These are phyloP conservation scores for Ilex asprella DNA, from an alignment of 257 asterid genomes.

Conservation along the genomic window DNA sequence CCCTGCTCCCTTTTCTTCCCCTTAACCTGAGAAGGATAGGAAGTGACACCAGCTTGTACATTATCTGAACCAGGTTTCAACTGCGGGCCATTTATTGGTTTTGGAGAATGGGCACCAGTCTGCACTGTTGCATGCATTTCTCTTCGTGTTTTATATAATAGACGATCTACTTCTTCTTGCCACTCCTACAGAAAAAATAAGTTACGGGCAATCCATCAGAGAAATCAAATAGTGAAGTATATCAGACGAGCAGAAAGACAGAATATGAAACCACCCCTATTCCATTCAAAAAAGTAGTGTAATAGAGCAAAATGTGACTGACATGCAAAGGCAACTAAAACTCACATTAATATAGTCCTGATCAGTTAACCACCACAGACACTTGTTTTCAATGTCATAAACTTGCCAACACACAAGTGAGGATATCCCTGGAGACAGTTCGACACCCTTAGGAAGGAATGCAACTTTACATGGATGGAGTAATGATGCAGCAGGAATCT, in stretches of 20 bases:
- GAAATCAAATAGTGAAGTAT: too few relatives aligned
- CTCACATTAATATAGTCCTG: conserved; percentile 2
- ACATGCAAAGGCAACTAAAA: neutral
- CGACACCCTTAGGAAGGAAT: conserved; percentile 3
- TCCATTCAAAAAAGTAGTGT: too few relatives aligned
- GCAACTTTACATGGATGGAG: conserved; percentile 5
- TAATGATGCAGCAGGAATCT: conserved; percentile 2
- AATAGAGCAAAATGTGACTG: too few relatives aligned
- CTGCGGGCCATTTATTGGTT: conserved; percentile 31
- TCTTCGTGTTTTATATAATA: conserved; percentile 30
- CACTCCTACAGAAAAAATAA: conserved; percentile 25
- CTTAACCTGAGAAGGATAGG: conserved; percentile 31
- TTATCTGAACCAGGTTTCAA: conserved; percentile 28
- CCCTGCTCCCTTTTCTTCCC: conserved; percentile 46
- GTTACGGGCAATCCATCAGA: too few relatives aligned
- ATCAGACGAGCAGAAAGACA: too few relatives aligned
- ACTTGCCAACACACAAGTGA: neutral
- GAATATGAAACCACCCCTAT: neutral
- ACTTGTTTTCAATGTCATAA: neutral
- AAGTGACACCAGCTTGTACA: conserved; percentile 22
- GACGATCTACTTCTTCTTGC: conserved; percentile 44
- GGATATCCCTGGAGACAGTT: conserved; percentile 4
- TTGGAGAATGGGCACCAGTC: conserved; percentile 41
- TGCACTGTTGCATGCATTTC: conserved; percentile 42
- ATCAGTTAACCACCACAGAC: conserved; percentile 1